Conservation (phyloP, 2,329 filamentous ascomycete species). For the Coniochaeta hoffmannii region DNA sequence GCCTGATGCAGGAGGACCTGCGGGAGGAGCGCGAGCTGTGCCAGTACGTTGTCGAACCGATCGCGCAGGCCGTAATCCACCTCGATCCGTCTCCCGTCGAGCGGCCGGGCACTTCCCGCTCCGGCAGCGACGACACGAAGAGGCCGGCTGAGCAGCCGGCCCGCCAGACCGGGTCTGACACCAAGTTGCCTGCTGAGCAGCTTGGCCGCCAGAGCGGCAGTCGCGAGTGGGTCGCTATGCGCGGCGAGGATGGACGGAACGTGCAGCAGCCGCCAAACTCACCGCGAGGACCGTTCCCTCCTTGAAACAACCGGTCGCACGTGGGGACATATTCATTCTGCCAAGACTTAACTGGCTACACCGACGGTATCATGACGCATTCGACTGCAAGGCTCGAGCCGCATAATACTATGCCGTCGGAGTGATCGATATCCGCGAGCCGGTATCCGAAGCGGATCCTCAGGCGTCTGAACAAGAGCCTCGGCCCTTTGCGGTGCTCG, state of each 20-base stretch:
- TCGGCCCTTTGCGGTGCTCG: too few species aligned
- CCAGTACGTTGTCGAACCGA: conserved; percentile 64
- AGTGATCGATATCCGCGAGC: too few species aligned
- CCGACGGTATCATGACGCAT: too few species aligned
- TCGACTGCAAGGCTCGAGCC: too few species aligned
- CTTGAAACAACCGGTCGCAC: too few species aligned
- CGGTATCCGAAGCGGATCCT: too few species aligned
- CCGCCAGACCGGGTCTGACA: conserved; percentile 35
- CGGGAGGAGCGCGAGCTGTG: conserved; percentile 69
- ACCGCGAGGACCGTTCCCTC: background rate
- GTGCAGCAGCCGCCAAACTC: background rate
- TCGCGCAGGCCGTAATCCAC: conserved; percentile 65
- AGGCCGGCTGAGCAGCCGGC: conserved; percentile 38
- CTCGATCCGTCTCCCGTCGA: conserved; percentile 44
- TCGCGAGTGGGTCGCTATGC: conserved; percentile 27
- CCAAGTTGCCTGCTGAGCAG: conserved; percentile 54
- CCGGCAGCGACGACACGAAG: conserved; percentile 15
- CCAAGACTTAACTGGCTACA: too few species aligned
- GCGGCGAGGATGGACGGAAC: conserved; percentile 22
- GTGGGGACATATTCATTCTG: too few species aligned
- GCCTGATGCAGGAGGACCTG: conserved; percentile 72
- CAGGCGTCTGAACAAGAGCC: too few species aligned
- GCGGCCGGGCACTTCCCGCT: conserved; percentile 10
- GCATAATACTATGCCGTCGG: too few species aligned
- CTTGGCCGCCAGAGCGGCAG: conserved; percentile 33